phyloP scores from a whole-genome alignment of 2,329 filamentous ascomycete genomes.

The Verticillium albo-atrum region DNA sequence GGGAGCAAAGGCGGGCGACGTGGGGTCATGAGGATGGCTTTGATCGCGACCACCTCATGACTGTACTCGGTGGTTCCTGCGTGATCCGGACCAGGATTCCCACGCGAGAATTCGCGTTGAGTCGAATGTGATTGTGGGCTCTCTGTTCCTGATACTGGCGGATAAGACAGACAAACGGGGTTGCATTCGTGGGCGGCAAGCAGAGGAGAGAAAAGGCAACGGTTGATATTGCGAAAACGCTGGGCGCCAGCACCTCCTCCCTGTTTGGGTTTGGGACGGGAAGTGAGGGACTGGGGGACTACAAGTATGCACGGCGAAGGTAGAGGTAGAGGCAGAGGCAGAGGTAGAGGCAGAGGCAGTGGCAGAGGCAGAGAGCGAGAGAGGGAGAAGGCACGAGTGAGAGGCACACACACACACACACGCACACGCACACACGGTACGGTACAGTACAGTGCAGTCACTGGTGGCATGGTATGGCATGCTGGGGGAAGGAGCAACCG shows the following conservation, averaged over 20 bases:
- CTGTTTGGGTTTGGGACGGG: neutral
- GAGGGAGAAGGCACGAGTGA: too few species aligned
- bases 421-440: too few species aligned
- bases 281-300: neutral
- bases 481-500: neutral
- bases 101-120: neutral
- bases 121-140: neutral
- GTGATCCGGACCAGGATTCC: neutral
- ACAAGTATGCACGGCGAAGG: neutral
- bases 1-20: constrained; percentile 9
- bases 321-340: neutral
- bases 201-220: neutral
- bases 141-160: neutral
- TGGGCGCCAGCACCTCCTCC: neutral
- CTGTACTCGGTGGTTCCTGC: neutral
- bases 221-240: neutral
- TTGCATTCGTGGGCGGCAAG: neutral
- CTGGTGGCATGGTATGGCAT: neutral
- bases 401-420: too few species aligned
- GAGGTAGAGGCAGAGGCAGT: too few species aligned
- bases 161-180: neutral
- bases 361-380: too few species aligned
- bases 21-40: neutral
- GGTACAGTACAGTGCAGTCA: too few species aligned
- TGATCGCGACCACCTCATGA: neutral